Percentiles rank a stretch among this genome's conserved stretches.
Conservation (phyloP, 2,329 filamentous ascomycete genomes). For the Ceratocystis variospora region DNA sequence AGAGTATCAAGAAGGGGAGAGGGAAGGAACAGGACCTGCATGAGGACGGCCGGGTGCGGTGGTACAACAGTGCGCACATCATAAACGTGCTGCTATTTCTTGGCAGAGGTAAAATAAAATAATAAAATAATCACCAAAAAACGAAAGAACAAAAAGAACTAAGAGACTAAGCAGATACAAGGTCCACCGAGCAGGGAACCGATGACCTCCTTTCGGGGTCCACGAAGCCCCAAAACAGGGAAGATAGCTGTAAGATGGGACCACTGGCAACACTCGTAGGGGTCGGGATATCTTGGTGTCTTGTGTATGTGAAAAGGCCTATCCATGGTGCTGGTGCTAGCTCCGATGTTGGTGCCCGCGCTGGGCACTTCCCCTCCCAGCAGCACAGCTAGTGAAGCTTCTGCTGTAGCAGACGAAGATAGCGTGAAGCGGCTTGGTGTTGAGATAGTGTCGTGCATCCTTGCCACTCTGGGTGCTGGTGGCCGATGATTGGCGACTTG, state of each 20-base stretch:
- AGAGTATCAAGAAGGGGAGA: background rate
- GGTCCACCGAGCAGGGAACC: background rate
- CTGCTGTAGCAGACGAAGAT: background rate
- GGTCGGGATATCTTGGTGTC: background rate
- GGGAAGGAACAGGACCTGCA: background rate
- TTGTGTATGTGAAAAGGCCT: background rate
- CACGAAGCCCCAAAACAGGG: background rate
- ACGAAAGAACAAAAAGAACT: too few relatives aligned
- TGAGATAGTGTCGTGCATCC: background rate
- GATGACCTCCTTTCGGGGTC: background rate
- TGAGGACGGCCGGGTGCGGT: background rate
- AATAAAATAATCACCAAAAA: too few relatives aligned
- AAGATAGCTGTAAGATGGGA: constrained; percentile 5
- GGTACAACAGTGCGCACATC: background rate
- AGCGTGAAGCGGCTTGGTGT: background rate
- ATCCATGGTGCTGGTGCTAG: background rate
- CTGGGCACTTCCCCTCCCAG: background rate
- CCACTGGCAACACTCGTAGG: background rate
- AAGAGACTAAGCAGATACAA: background rate
- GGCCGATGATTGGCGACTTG: background rate
- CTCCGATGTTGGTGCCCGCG: too few relatives aligned
- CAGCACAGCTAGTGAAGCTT: background rate
- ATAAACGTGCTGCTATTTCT: background rate
- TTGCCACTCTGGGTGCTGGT: background rate
- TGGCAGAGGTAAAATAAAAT: background rate